These are phyloP conservation scores for Spergularia bocconei DNA, from an alignment of 148 eudicot species.

Conservation along the genomic window DNA sequence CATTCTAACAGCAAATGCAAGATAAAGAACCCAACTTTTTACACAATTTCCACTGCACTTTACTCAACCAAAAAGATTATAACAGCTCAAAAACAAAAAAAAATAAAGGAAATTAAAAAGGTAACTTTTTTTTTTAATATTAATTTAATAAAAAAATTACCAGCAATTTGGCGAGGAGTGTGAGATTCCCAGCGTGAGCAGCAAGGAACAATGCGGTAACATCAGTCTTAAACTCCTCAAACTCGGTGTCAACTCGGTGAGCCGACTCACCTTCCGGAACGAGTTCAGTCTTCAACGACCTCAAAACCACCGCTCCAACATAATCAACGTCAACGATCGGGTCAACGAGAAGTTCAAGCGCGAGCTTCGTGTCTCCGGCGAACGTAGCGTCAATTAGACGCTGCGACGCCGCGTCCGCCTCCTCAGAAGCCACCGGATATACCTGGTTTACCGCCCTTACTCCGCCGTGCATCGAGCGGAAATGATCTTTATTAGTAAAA, in stretches of 20 bases:
- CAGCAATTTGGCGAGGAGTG: slow-evolving; percentile 55
- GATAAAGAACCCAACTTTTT: slow-evolving; percentile 13
- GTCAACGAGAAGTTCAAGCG: slow-evolving; percentile 39
- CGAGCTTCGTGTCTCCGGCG: slow-evolving; percentile 38
- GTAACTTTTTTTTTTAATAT: too few relatives aligned
- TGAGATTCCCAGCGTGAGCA: slow-evolving; percentile 53
- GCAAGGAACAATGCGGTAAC: slow-evolving; percentile 67
- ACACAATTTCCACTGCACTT: slow-evolving; percentile 21
- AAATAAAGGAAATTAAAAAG: background rate
- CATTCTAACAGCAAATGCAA: slow-evolving; percentile 9
- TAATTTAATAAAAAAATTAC: slow-evolving; percentile 20
- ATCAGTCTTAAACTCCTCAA: slow-evolving; percentile 67
- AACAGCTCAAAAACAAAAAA: background rate
- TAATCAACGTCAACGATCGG: slow-evolving; percentile 56
- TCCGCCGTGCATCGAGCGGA: slow-evolving; percentile 14
- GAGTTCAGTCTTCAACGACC: slow-evolving; percentile 47
- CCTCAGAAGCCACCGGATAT: slow-evolving; percentile 42
- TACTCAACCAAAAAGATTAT: slow-evolving; percentile 14
- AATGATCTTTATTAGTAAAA: background rate
- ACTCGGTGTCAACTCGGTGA: slow-evolving; percentile 43
- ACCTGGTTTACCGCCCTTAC: slow-evolving; percentile 40
- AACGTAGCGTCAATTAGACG: slow-evolving; percentile 51
- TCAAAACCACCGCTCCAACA: slow-evolving; percentile 50
- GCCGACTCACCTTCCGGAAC: slow-evolving; percentile 48
- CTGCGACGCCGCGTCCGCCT: slow-evolving; percentile 35